A percentile compares a stretch with the other conserved stretches of the same genome.
Conservation (phyloP, 129 eudicot genomes). For the Arctium lappa region DNA sequence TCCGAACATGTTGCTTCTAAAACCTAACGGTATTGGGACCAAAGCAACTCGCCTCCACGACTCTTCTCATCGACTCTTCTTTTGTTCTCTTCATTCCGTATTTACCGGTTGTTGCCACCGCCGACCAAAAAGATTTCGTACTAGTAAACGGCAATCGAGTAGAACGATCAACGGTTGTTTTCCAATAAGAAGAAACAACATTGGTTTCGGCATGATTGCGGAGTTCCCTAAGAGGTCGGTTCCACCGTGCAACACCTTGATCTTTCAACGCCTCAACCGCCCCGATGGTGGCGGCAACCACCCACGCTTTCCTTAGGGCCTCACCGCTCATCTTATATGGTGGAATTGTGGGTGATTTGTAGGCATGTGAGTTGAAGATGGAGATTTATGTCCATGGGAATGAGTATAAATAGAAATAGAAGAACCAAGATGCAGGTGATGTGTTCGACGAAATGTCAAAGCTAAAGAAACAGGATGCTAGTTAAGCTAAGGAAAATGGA, state of each 20-base stretch:
- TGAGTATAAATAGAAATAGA: constrained; percentile 12
- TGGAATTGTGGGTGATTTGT: background rate
- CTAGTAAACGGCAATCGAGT: constrained; percentile 5
- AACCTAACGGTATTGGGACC: constrained; percentile 15
- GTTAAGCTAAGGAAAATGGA: background rate
- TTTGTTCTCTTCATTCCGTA: background rate
- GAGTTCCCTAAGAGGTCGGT: constrained; percentile 36
- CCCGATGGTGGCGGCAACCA: constrained; percentile 38
- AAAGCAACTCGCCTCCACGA: constrained; percentile 29
- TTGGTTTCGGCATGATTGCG: constrained; percentile 38
- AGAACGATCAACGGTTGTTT: background rate
- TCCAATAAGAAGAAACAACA: constrained; percentile 18
- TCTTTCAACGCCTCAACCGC: constrained; percentile 46
- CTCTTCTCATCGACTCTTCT: constrained; percentile 29
- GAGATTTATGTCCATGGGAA: background rate
- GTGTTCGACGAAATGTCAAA: constrained; percentile 16
- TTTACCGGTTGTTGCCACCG: background rate
- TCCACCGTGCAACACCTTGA: constrained; percentile 60
- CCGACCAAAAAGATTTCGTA: background rate
- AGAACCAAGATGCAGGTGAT: background rate
- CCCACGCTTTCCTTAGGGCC: constrained; percentile 29
- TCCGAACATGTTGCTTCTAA: background rate
- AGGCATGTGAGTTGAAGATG: background rate
- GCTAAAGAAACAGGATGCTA: background rate
- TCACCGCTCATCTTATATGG: background rate